phyloP scores from a whole-genome alignment of 257 asterid species.

The Leptodermis oblonga region DNA sequence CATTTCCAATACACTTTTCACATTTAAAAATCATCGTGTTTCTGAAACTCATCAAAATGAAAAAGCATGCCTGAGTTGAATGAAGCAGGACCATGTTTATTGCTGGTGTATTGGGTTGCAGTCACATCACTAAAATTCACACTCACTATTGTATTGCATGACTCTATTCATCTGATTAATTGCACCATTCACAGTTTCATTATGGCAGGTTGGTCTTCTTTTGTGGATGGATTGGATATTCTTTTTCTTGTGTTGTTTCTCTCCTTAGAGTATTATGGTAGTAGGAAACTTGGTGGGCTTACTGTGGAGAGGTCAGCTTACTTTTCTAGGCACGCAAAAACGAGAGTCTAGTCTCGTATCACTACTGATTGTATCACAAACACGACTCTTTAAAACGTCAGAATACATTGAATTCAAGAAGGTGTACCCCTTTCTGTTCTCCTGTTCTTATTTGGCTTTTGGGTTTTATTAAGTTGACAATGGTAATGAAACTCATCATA shows the following conservation, averaged over 20 bases:
- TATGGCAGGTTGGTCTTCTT: background rate
- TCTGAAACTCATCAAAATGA: too few relatives aligned
- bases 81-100: conserved; percentile 1
- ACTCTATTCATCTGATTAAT: background rate
- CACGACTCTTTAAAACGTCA: too few relatives aligned
- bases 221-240: background rate
- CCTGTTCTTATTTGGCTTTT: too few relatives aligned
- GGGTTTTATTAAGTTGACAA: too few relatives aligned
- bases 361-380: too few relatives aligned
- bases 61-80: background rate
- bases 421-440: too few relatives aligned
- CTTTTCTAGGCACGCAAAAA: background rate
- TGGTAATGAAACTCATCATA: too few relatives aligned
- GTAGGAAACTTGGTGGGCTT: background rate
- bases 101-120: conserved; percentile 15
- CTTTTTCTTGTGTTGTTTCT: background rate
- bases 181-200: background rate
- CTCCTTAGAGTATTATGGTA: background rate
- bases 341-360: too few relatives aligned
- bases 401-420: background rate
- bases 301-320: background rate
- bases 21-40: too few relatives aligned
- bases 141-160: conserved; percentile 1
- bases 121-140: conserved; percentile 1
- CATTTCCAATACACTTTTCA: too few relatives aligned